Base-by-base conservation (phyloP, 441 rosid species). In the Gossypium laxum region DNA sequence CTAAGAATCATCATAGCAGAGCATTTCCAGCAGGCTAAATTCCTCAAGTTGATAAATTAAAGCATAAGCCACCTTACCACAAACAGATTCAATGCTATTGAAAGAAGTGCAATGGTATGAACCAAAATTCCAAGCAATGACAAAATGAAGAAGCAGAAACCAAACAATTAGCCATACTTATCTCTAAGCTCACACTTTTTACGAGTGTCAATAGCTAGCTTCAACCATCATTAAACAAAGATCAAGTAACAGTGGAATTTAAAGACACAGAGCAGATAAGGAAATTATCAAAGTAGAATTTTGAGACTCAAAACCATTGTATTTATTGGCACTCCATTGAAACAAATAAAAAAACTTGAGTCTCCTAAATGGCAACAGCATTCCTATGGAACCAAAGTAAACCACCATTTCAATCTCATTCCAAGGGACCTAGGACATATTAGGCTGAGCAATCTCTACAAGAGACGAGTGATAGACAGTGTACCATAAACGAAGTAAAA, bases 41-140 rank as follows among this genome's bases (percentile, higher is more conserved):
- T 50, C 26, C 38, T 54, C 62, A 17, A 66, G 22, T 51, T 50
- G 34, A 76, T 71, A 24, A 28, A 14, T 24, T 17, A 51, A 2
- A 28, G 24, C 14, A 15, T 1, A 50, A 28, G n/a, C 60, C 41
- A 26, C 56, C 10, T 7, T 26, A 67, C 14, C 52, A 64, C 1
- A 38, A 45, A 45, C 28, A 52, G 57, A 18, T 7, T 17, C 57
- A 3, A 17, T 26, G 26, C 17, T 12, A 2, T 12, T 2, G 24
- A 14, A 28, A 50, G 14, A 45, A 5, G 17, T 3, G 5, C 17
- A 50, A 28, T 50, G 5, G 7, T 26, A 67, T 19, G 5, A 24
- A 38, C 45, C 71, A 67, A 15, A 67, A 19, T 67, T 51, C 60
- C 71, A 17, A 30, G 60, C 28, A 67, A 50, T 24, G 22, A 67